Conservation (phyloP, 73 alveolate genomes). For the Paramecium sonneborni region DNA sequence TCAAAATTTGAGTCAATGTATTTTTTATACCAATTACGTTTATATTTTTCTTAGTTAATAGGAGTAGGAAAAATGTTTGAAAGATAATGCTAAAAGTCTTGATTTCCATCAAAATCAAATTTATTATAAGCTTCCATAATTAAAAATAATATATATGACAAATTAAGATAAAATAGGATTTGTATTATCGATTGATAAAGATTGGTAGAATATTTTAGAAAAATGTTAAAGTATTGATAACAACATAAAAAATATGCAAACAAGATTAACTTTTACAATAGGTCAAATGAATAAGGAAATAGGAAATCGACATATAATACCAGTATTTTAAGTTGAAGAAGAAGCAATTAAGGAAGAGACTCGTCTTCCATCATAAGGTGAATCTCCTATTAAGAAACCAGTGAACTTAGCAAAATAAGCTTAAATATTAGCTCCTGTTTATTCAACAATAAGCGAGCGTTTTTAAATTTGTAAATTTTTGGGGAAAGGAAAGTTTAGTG, state of each 20-base stretch:
- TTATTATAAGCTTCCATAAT: not conserved
- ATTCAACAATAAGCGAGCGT: conserved; percentile 38
- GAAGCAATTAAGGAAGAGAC: not conserved
- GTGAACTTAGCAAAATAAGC: not conserved
- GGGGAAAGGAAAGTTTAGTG: conserved; percentile 87
- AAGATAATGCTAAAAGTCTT: not conserved
- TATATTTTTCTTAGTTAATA: not conserved
- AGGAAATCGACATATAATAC: not conserved
- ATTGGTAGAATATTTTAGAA: not conserved
- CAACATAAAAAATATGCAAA: not conserved
- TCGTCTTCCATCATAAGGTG: not conserved
- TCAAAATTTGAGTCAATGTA: conserved; percentile 4
- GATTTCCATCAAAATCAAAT: conserved; percentile 9
- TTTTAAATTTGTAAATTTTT: conserved; percentile 80
- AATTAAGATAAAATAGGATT: not conserved
- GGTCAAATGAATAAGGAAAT: not conserved
- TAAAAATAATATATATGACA: not conserved
- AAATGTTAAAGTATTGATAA: not conserved
- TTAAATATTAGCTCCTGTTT: not conserved
- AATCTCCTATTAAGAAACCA: not conserved
- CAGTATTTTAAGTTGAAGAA: not conserved
- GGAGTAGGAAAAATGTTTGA: not conserved
- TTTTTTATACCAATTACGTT: conserved; percentile 10
- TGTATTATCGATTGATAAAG: not conserved
- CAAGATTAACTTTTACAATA: not conserved